Evolutionary conservation across 192 early-diverging fungal species (phyloP), one percentile per base, ranked within the genome.

Genomic region (Coemansia reversa): DNA sequence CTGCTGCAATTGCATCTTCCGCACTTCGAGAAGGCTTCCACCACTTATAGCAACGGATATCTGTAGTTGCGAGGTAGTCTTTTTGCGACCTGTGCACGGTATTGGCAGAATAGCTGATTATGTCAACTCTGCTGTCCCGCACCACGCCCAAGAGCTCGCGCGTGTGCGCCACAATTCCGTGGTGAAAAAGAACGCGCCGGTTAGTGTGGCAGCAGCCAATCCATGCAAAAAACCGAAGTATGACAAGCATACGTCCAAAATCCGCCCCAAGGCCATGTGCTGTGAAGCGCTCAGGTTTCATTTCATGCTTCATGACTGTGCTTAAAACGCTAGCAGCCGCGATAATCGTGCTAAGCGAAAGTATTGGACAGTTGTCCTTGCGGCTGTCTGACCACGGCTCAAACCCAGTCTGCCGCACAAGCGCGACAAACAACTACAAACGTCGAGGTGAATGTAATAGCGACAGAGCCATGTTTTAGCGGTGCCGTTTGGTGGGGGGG

Each of bases 1-100:
- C 24, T 18, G 59, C 47, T 49, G 39, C 28, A 6, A 20, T 47
- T 4, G 24, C 28, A 29, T 30, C 27, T 3, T 22, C 0, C 4
- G 2, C 48, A 25, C 12, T n/a, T 16, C 23, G 24, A 1, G 59
- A 11, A 19, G 18, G 51, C 5, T 39, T 22, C 60, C 32, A 20
- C 74, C 69, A 71, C 42, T 65, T 61, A 42, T 60, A 71, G 22
- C 53, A 51, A 45, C 74, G 65, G 7, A 76, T 52, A 27, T 76
- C 74, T 5, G 58, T 12, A 11, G 52, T 54, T 18, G 25, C 29
- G 52, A 60, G 59, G 6, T 6, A 6, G 5, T 50, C 24, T 8
- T 18, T 27, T 0, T 50, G 45, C 47, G 14, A 28, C 12, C 30
- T 14, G n/a, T n/a, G 25, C 8, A 25, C 25, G 19, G 27, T 7